A percentile compares a stretch with the other conserved stretches of the same genome.
These are phyloP conservation scores for Yamadazyma nakazawae DNA, from an alignment of 805 yeast species.

Conservation along the genomic window DNA sequence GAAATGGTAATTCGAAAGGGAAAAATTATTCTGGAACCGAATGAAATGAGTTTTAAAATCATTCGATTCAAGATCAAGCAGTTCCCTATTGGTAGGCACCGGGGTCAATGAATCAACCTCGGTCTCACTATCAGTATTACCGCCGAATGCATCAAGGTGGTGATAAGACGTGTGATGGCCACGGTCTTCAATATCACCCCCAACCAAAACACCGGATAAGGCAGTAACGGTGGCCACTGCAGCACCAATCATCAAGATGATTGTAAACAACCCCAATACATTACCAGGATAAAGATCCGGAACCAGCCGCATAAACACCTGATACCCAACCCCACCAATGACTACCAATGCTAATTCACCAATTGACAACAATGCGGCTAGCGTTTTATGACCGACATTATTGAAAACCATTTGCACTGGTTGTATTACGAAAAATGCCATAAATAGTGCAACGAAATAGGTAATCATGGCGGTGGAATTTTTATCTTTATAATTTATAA, in stretches of 20 bases:
- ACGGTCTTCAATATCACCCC: neutral
- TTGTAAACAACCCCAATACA: constrained; percentile 65
- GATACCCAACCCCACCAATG: constrained; percentile 52
- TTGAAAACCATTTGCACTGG: constrained; percentile 69
- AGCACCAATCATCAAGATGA: constrained; percentile 52
- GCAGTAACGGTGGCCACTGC: constrained; percentile 34
- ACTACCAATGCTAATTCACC: constrained; percentile 39
- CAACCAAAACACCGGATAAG: constrained; percentile 14
- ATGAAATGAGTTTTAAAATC: constrained; percentile 2
- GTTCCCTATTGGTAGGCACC: constrained; percentile 15
- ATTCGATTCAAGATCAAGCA: constrained; percentile 14
- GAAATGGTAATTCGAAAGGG: neutral
- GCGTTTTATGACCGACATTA: constrained; percentile 37
- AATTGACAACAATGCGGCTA: constrained; percentile 31
- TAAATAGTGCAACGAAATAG: constrained; percentile 48
- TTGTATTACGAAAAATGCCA: constrained; percentile 49
- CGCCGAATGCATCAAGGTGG: too few species aligned
- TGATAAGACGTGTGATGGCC: neutral
- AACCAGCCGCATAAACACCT: constrained; percentile 55
- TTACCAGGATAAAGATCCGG: constrained; percentile 73
- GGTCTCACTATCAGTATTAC: neutral
- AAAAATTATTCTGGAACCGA: neutral
- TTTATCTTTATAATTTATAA: constrained; percentile 53
- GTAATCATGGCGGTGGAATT: constrained; percentile 41
- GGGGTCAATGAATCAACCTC: constrained; percentile 10